Evolutionary conservation across 2,329 filamentous ascomycete genomes (phyloP).

Genomic region (Zasmidium angulare): DNA sequence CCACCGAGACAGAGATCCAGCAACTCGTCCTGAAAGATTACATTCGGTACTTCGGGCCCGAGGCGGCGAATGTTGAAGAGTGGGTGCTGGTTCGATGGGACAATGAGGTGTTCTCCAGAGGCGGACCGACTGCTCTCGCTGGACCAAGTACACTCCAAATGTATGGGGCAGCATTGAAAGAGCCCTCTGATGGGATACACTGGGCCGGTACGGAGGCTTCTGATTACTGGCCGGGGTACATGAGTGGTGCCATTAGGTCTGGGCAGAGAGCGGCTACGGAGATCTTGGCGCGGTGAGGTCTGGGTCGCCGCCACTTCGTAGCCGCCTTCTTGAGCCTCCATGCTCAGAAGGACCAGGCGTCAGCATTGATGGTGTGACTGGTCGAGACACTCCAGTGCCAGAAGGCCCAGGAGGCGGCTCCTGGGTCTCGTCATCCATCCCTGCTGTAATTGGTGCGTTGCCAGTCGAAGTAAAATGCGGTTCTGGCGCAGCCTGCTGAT

Average conservation of each 20-base stretch:
- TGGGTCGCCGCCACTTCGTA: neutral
- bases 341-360: too few species aligned
- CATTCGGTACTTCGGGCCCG: slow-evolving; percentile 18
- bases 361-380: too few species aligned
- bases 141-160: slow-evolving; percentile 22
- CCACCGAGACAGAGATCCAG: slow-evolving; percentile 23
- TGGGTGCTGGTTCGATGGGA: slow-evolving; percentile 30
- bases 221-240: slow-evolving; percentile 28
- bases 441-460: too few species aligned
- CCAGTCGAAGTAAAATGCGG: too few species aligned
- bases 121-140: slow-evolving; percentile 28
- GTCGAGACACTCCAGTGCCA: too few species aligned
- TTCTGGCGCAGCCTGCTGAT: too few species aligned
- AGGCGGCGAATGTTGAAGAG: slow-evolving; percentile 15
- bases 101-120: slow-evolving; percentile 26
- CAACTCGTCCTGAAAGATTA: slow-evolving; percentile 18
- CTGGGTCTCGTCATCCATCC: too few species aligned
- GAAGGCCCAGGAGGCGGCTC: too few species aligned
- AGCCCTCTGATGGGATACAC: slow-evolving; percentile 20
- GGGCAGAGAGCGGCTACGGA: slow-evolving; percentile 21
- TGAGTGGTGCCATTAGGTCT: slow-evolving; percentile 30
- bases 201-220: slow-evolving; percentile 31
- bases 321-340: neutral
- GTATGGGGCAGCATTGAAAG: slow-evolving; percentile 21
- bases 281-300: neutral